Base-by-base conservation (phyloP, 768 basidiomycete species). In the Pisolithus orientalis region DNA sequence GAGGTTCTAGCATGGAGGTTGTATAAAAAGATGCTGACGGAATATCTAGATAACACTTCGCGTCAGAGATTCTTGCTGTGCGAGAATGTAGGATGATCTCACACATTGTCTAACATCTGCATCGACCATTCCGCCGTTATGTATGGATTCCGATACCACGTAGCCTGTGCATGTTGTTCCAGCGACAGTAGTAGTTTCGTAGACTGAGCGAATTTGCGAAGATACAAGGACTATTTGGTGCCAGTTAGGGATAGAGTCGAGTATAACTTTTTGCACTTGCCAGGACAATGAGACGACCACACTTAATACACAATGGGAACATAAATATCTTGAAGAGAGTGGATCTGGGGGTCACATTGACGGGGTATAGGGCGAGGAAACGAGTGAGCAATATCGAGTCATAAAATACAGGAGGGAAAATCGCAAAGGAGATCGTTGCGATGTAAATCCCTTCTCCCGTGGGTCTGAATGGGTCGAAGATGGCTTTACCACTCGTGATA, bases 331-430 rank as follows among this genome's bases (percentile, higher is more conserved):
- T 46, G 10, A 63, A 13, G 7, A 63, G 44, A 0, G 43, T 56
- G 4, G 34, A 46, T 43, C 25, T 49, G 1, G 63, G 52, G 1
- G 65, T 65, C 2, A 45, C 39, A 3, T 45, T 52, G 1, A 59
- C 56, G 2, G 72, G 72, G 48, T 66, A 74, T 6, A 75, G 65
- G 1, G 68, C 67, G 31, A 66, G 53, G 6, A 75, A 62, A 0
- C 73, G 64, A 48, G 72, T 59, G 34, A 72, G 42, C 6, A 75
- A 65, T 38, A 75, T 66, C 10, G 63, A 66, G 53, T 75, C 72
- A 21, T 72, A 63, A 44, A 73, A 58, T 1, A 71, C 44, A 14
- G 72, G 72, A 1, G 68, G 62, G 44, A 65, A 55, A 8, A 65
- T 53, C 13, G 60, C 53, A 39, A 74, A 48, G 0, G 53, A 40